Conservation (phyloP, 371 early-diverging fungal genomes). For the Rhizopus arrhizus region DNA sequence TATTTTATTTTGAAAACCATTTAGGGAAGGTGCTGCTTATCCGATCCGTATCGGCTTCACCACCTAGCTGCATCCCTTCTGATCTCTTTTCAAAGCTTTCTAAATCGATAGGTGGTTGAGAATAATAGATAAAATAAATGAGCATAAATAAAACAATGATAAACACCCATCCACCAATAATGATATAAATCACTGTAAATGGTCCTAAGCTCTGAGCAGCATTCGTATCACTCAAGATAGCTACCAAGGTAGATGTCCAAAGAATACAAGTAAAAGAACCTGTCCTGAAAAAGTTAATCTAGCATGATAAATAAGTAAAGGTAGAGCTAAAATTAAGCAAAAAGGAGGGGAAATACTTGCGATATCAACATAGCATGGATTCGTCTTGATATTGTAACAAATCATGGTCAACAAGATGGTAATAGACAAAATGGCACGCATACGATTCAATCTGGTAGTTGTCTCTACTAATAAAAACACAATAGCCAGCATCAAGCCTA, state of each 20-base stretch:
- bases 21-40: too few relatives aligned
- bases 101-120: constrained; percentile 14
- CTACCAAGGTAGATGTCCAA: constrained; percentile 59
- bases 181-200: constrained; percentile 53
- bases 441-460: constrained; percentile 50
- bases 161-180: constrained; percentile 58
- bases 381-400: constrained; percentile 62
- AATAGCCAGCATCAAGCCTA: constrained; percentile 55
- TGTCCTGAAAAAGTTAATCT: constrained; percentile 63
- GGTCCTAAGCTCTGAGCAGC: constrained; percentile 49
- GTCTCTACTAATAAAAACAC: constrained; percentile 61
- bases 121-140: constrained; percentile 49
- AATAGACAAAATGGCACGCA: constrained; percentile 61
- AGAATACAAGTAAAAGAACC: constrained; percentile 61
- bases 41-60: too few relatives aligned
- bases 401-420: constrained; percentile 61
- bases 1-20: too few relatives aligned
- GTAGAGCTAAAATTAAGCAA: not conserved
- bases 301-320: not conserved
- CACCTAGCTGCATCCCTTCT: too few relatives aligned
- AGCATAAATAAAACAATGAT: constrained; percentile 51
- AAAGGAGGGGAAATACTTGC: not conserved
- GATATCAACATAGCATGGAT: constrained; percentile 62
- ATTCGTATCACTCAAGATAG: constrained; percentile 54
- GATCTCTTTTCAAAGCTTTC: too few relatives aligned